Evolutionary conservation across 352 stramenopile species (phyloP), one percentile per base, ranked within the genome.

Genomic region (Pythium utonaiense): DNA sequence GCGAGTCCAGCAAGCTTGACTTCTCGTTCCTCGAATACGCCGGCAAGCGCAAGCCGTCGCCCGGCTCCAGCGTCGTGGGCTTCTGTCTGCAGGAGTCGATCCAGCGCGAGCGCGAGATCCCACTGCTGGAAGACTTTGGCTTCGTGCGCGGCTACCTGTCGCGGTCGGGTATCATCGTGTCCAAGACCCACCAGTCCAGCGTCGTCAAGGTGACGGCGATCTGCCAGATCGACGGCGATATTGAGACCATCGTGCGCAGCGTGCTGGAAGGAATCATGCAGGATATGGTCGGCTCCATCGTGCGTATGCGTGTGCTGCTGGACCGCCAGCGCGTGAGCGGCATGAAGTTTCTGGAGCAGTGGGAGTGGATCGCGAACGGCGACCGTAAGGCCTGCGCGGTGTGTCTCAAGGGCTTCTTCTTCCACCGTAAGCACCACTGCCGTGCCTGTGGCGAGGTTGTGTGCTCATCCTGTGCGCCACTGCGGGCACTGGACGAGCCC

Each of bases 11-110:
- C 55, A 64, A 77, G 36, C 55, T 87, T 34, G 80, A 90, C 57
- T 89, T 92, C 55, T 89, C 75, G 44, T 89, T 84, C 38, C 69
- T 92, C 28, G 80, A 92, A 57, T 90, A 92, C 65, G 74, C 76
- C 12, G 80, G 80, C n/a, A 81, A 80, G 67, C 78, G 72, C 48
- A 78, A 74, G 41, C 60, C 70, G 0, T 58, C 68, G 24, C 72
- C 76, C 0, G 77, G 77, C 3, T 86, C 80, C 24, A 86, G 57
- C 38, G 77, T 89, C 24, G 73, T 92, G 21, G 82, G 73, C 12
- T 92, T 92, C 61, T 89, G 77, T 40, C 63, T 92, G 8, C 82
- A 92, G 52, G 75, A 89, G 38, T 86, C 78, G 1, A 86, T 92
- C 57, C 66, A 75, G 3, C 69, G 80, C 30, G 75, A 87, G 10